A percentile compares a stretch with the other conserved stretches of the same genome.
Evolutionary conservation across 345 rosid species (phyloP).

Genomic region (Microcos paniculata): DNA sequence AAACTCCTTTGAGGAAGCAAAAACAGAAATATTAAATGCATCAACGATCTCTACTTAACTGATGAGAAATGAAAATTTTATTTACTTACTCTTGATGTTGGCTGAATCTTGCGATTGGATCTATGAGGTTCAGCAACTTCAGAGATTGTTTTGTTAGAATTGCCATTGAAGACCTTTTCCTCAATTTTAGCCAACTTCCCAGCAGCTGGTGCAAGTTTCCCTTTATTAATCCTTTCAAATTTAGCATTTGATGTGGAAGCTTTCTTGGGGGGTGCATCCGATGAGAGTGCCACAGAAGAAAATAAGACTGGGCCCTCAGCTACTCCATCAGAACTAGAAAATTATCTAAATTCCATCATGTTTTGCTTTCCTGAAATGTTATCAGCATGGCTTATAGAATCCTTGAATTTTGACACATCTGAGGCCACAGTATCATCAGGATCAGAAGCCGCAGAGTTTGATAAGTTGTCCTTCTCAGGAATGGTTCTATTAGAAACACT

Average conservation of each 20-base stretch:
- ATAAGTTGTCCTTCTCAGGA: conserved; percentile 43
- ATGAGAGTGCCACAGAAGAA: conserved; percentile 44
- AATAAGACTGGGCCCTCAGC: conserved; percentile 45
- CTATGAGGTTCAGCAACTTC: conserved; percentile 81
- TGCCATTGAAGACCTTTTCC: conserved; percentile 36
- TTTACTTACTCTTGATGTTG: conserved; percentile 87
- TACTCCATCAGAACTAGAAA: conserved; percentile 42
- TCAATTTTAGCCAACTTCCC: conserved; percentile 52
- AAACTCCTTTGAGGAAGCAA: neutral
- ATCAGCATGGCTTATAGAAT: conserved; percentile 38
- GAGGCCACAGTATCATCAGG: conserved; percentile 32
- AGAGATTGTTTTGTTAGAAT: conserved; percentile 37
- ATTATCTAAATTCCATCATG: conserved; percentile 31
- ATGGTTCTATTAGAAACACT: conserved; percentile 44
- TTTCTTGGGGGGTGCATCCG: conserved; percentile 42
- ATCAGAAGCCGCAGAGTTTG: conserved; percentile 34
- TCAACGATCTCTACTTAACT: neutral
- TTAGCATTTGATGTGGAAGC: conserved; percentile 33
- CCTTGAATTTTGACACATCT: conserved; percentile 42
- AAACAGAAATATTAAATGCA: conserved; percentile 6
- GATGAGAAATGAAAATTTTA: neutral
- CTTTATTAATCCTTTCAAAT: conserved; percentile 37
- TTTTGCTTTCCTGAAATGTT: conserved; percentile 40
- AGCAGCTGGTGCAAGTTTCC: conserved; percentile 42
- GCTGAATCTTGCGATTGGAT: conserved; percentile 90